Conservation (phyloP, 306 rosid species). For the Fagus sylvatica region DNA sequence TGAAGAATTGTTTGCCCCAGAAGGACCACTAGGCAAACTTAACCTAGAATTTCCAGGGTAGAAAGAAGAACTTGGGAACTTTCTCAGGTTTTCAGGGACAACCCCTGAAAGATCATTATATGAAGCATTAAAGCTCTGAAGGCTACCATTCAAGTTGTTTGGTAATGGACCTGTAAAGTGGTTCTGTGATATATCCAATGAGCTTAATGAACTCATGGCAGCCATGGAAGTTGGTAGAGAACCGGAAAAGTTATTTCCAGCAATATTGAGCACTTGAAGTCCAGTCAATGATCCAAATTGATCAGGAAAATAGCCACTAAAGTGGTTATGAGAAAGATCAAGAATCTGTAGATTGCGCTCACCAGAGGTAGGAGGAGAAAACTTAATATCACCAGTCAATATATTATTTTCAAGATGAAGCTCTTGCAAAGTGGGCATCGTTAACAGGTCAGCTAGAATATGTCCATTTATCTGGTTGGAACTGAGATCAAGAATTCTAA, state of each 20-base stretch:
- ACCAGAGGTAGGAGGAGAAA: conserved; percentile 49
- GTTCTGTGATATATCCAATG: conserved; percentile 75
- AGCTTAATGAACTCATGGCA: conserved; percentile 53
- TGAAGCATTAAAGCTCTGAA: conserved; percentile 72
- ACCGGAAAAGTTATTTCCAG: conserved; percentile 85
- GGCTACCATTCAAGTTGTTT: conserved; percentile 54
- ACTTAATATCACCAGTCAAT: conserved; percentile 59
- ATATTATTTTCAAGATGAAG: conserved; percentile 73
- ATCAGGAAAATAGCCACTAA: conserved; percentile 84
- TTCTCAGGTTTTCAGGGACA: conserved; percentile 77
- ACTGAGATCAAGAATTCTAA: conserved; percentile 82
- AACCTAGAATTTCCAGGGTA: conserved; percentile 77
- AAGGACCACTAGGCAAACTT: conserved; percentile 52
- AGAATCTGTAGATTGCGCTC: conserved; percentile 72
- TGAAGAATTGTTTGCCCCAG: conserved; percentile 47
- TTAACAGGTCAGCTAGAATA: conserved; percentile 54
- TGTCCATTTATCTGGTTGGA: conserved; percentile 72
- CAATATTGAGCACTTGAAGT: conserved; percentile 70
- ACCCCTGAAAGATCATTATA: conserved; percentile 80
- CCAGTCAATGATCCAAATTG: conserved; percentile 58
- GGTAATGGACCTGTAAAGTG: conserved; percentile 90
- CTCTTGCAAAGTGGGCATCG: conserved; percentile 78
- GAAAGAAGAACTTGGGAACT: conserved; percentile 80
- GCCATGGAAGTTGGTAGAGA: conserved; percentile 84
- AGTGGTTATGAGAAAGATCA: conserved; percentile 80